phyloP scores from a whole-genome alignment of 2,329 filamentous ascomycete species.

The Xylaria sp. region DNA sequence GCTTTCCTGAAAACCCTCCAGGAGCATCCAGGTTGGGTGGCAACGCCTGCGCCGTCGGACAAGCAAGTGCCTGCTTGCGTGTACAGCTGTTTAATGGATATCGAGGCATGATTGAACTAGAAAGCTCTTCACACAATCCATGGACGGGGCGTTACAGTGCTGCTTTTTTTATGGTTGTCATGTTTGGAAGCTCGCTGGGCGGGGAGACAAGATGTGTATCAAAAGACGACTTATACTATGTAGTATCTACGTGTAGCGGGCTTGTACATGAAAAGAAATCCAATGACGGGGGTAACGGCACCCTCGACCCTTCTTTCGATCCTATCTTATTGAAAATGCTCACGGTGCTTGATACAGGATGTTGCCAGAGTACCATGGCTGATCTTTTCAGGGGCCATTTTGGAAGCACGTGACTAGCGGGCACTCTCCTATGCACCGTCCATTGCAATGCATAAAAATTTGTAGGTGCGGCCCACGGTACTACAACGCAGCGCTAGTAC shows the following conservation, averaged over 20 bases:
- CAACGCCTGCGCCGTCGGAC: slow-evolving; percentile 28
- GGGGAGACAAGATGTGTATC: slow-evolving; percentile 29
- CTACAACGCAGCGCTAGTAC: neutral
- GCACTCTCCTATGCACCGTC: neutral
- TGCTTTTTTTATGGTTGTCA: slow-evolving; percentile 32
- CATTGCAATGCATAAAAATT: slow-evolving; percentile 28
- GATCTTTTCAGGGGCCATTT: neutral
- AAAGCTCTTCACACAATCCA: slow-evolving; percentile 43
- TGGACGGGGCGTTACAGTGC: slow-evolving; percentile 41
- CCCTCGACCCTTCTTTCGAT: slow-evolving; percentile 7
- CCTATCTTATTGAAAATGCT: neutral
- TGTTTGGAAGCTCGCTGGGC: slow-evolving; percentile 24
- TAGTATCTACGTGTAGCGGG: slow-evolving; percentile 37
- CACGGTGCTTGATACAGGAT: neutral
- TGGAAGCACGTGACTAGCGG: slow-evolving; percentile 26
- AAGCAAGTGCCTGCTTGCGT: slow-evolving; percentile 36
- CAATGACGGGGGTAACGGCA: slow-evolving; percentile 3
- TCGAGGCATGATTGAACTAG: slow-evolving; percentile 49
- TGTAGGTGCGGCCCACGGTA: neutral
- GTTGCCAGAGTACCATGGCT: neutral
- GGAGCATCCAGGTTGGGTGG: slow-evolving; percentile 20
- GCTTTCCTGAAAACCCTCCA: slow-evolving; percentile 20
- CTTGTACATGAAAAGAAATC: slow-evolving; percentile 37
- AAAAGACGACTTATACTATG: slow-evolving; percentile 34
- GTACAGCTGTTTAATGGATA: slow-evolving; percentile 47